Evolutionary conservation across 768 basidiomycete genomes (phyloP).

Genomic region (Pholiota molesta): DNA sequence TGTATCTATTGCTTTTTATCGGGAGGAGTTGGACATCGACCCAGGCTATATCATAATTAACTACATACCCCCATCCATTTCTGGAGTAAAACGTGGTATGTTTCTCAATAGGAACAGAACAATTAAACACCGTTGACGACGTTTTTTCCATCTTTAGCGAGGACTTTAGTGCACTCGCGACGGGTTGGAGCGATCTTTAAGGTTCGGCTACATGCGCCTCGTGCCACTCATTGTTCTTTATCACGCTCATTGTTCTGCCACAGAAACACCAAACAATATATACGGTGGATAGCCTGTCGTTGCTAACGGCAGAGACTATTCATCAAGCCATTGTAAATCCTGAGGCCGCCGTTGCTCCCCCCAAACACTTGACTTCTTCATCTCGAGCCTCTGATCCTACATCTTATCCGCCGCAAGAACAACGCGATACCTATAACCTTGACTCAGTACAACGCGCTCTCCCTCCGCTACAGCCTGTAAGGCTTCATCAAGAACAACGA

Average conservation of each 20-base stretch:
- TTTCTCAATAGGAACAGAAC: background rate
- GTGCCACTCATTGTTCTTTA: slow-evolving; percentile 23
- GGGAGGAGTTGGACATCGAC: slow-evolving; percentile 38
- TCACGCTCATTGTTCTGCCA: slow-evolving; percentile 23
- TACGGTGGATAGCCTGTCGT: slow-evolving; percentile 46
- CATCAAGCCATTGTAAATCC: slow-evolving; percentile 33
- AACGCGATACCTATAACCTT: slow-evolving; percentile 4
- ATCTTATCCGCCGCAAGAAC: slow-evolving; percentile 8
- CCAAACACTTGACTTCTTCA: slow-evolving; percentile 10
- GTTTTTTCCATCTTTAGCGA: slow-evolving; percentile 33
- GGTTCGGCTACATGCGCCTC: slow-evolving; percentile 30
- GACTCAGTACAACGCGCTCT: slow-evolving; percentile 1
- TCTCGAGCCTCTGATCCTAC: slow-evolving; percentile 7
- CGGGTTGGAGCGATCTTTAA: slow-evolving; percentile 49
- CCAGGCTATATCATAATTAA: slow-evolving; percentile 47
- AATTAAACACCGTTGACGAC: slow-evolving; percentile 9
- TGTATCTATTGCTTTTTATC: slow-evolving; percentile 50
- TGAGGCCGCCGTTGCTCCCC: slow-evolving; percentile 15
- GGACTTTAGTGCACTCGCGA: slow-evolving; percentile 50
- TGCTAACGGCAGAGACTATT: slow-evolving; percentile 44
- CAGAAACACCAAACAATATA: slow-evolving; percentile 49
- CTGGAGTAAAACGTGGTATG: slow-evolving; percentile 36
- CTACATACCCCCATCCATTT: slow-evolving; percentile 44
- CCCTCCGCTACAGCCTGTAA: slow-evolving; percentile 11
- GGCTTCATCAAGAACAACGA: background rate